These are phyloP conservation scores for Berkeleyomyces basicola DNA, from an alignment of 2,329 filamentous ascomycete genomes.

Conservation along the genomic window DNA sequence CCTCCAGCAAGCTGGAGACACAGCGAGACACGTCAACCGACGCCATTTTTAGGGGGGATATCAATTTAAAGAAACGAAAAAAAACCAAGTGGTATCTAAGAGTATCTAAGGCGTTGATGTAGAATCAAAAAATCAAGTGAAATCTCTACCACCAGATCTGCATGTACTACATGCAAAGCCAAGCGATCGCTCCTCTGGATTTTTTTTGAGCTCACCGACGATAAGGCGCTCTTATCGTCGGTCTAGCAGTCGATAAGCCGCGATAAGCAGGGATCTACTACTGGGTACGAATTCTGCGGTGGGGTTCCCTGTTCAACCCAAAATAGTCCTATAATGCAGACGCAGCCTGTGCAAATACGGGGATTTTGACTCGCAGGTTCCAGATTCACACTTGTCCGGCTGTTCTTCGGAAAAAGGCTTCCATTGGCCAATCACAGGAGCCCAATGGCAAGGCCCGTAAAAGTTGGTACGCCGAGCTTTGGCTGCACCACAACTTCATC, in stretches of 20 bases:
- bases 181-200: background rate
- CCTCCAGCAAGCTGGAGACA: slow-evolving; percentile 13
- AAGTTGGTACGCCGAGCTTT: slow-evolving; percentile 10
- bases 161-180: background rate
- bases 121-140: background rate
- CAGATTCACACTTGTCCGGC: slow-evolving; percentile 1
- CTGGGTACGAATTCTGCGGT: background rate
- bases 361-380: background rate
- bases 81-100: background rate
- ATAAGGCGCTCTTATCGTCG: slow-evolving; percentile 10
- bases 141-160: slow-evolving; percentile 7
- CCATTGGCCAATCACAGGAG: slow-evolving; percentile 7
- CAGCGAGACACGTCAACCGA: slow-evolving; percentile 13
- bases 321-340: background rate
- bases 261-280: background rate
- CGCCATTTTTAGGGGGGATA: slow-evolving; percentile 11
- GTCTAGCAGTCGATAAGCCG: slow-evolving; percentile 5
- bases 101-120: background rate
- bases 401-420: slow-evolving; percentile 9
- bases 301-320: background rate
- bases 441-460: slow-evolving; percentile 8
- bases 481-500: slow-evolving; percentile 3
- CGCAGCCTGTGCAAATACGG: slow-evolving; percentile 2
- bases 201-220: slow-evolving; percentile 12
- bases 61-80: background rate